phyloP scores from a whole-genome alignment of 2,329 filamentous ascomycete genomes.

The Coniochaeta hoffmannii region DNA sequence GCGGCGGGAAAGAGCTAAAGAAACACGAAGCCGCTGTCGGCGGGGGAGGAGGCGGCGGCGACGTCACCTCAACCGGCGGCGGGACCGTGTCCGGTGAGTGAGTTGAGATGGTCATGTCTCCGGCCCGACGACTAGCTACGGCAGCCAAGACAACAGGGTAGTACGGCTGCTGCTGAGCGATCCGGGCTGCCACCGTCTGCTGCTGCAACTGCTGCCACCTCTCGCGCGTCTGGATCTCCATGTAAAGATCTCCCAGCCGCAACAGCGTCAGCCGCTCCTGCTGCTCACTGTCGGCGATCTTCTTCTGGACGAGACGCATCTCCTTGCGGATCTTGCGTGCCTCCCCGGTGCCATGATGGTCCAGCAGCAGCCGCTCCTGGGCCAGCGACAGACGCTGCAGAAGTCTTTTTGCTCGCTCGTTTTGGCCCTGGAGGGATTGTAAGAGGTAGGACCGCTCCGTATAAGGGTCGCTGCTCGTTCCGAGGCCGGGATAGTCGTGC shows the following conservation, averaged over 20 bases:
- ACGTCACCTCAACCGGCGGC: not conserved
- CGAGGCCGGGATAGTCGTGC: not conserved
- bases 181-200: conserved; percentile 2
- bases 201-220: conserved; percentile 26
- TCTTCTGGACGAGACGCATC: conserved; percentile 30
- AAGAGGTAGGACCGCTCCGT: not conserved
- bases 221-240: conserved; percentile 39
- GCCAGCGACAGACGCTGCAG: not conserved
- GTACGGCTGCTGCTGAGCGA: conserved; percentile 11
- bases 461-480: not conserved
- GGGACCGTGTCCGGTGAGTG: not conserved
- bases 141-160: conserved; percentile 1
- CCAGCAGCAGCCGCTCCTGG: not conserved
- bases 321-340: conserved; percentile 28
- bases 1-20: not conserved
- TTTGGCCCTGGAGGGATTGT: not conserved
- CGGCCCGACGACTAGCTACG: conserved; percentile 3
- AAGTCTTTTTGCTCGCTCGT: not conserved
- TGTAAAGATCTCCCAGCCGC: conserved; percentile 40
- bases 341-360: conserved; percentile 1
- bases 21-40: not conserved
- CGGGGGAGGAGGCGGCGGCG: not conserved
- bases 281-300: conserved; percentile 34
- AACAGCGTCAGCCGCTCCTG: conserved; percentile 38
- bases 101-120: not conserved